Conservation (phyloP, 192 early-diverging fungal species). For the Coemansia aciculifera region DNA sequence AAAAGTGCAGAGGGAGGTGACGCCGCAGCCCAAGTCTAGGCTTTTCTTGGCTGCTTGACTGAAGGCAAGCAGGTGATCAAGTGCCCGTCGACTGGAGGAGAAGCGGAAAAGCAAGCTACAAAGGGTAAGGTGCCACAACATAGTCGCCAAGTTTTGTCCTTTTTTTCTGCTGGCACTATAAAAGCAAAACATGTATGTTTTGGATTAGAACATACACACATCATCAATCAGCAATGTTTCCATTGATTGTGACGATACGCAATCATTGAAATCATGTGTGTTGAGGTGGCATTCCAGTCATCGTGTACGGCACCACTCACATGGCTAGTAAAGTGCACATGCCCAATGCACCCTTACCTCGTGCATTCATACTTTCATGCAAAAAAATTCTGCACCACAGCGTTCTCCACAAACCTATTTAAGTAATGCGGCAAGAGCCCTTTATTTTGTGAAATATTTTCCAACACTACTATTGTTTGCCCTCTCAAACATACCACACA, state of each 20-base stretch:
- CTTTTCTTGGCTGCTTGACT: neutral
- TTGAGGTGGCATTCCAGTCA: neutral
- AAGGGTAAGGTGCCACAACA: neutral
- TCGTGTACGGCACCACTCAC: neutral
- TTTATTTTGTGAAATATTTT: neutral
- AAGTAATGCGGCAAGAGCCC: neutral
- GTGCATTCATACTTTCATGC: neutral
- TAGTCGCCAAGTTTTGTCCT: neutral
- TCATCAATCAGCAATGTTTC: neutral
- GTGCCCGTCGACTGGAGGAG: constrained; percentile 4
- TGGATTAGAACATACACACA: neutral
- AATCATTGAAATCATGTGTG: neutral
- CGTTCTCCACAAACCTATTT: neutral
- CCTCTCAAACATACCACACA: neutral
- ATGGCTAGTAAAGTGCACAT: neutral
- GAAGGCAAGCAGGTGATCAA: constrained; percentile 1
- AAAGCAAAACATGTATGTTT: neutral
- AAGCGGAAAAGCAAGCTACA: neutral
- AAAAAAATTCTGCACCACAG: neutral
- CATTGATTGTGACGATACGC: neutral
- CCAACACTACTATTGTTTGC: neutral
- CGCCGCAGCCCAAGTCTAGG: neutral
- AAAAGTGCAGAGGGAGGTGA: neutral
- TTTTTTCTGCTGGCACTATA: neutral
- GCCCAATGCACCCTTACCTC: neutral